These are phyloP conservation scores for Aspergillus sp. DNA, from an alignment of 2,329 filamentous ascomycete genomes.

Conservation along the genomic window DNA sequence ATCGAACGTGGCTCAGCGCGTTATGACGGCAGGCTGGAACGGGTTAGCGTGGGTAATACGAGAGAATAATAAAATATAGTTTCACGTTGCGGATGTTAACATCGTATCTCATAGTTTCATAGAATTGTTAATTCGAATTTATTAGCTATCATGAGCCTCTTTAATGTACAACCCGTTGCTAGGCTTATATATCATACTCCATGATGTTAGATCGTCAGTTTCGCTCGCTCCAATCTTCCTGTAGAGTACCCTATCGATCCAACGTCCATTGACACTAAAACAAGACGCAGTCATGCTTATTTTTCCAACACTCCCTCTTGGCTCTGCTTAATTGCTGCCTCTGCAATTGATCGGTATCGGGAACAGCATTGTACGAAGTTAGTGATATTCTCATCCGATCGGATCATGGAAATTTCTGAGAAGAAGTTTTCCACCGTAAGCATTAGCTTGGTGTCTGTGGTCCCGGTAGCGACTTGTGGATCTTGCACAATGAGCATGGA, in stretches of 20 bases:
- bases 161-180: too few species aligned
- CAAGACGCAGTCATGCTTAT: background rate
- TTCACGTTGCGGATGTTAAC: too few species aligned
- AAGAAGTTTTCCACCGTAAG: background rate
- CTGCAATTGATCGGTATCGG: background rate
- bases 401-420: background rate
- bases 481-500: background rate
- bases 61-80: background rate
- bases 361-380: background rate
- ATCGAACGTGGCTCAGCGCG: background rate
- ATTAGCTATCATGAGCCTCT: too few species aligned
- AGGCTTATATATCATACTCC: too few species aligned
- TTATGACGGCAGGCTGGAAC: background rate
- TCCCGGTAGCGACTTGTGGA: background rate
- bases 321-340: background rate
- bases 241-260: too few species aligned
- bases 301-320: background rate
- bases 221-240: too few species aligned
- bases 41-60: background rate
- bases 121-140: too few species aligned
- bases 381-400: background rate
- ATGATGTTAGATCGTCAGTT: too few species aligned
- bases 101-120: too few species aligned
- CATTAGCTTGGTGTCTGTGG: background rate
- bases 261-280: background rate